Conservation (phyloP, 495 filamentous ascomycete genomes). For the Tuber indicum region DNA sequence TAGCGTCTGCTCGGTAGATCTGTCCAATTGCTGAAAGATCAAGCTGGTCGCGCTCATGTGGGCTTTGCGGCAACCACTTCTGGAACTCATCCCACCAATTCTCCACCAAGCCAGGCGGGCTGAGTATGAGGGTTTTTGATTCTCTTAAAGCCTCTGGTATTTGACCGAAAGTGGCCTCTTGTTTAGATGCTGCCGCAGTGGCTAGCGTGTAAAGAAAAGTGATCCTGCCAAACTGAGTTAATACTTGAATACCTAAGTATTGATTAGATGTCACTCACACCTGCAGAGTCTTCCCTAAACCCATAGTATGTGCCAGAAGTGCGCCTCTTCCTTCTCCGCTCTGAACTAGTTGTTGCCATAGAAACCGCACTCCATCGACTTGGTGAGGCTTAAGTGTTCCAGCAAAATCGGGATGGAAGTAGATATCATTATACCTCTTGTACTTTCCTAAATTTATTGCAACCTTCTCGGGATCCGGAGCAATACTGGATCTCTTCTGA, state of each 20-base stretch:
- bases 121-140: slow-evolving; percentile 65
- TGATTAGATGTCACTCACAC: slow-evolving; percentile 48
- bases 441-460: slow-evolving; percentile 34
- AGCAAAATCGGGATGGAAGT: slow-evolving; percentile 49
- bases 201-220: slow-evolving; percentile 69
- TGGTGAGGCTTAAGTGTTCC: slow-evolving; percentile 55
- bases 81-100: slow-evolving; percentile 78
- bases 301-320: slow-evolving; percentile 87
- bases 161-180: slow-evolving; percentile 54
- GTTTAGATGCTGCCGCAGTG: slow-evolving; percentile 54
- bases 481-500: slow-evolving; percentile 4
- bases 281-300: slow-evolving; percentile 90
- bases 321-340: slow-evolving; percentile 59
- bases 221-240: slow-evolving; percentile 48
- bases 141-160: slow-evolving; percentile 58
- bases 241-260: not conserved
- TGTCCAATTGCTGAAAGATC: slow-evolving; percentile 34
- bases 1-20: slow-evolving; percentile 36
- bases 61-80: slow-evolving; percentile 55
- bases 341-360: slow-evolving; percentile 77
- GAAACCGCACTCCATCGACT: slow-evolving; percentile 67
- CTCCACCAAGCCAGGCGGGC: slow-evolving; percentile 64
- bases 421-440: slow-evolving; percentile 43
- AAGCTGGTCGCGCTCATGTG: slow-evolving; percentile 5
- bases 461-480: slow-evolving; percentile 5